Evolutionary conservation across 1,284 basidiomycete species (phyloP), one percentile per base, ranked within the genome.

Genomic region (Austroboletus niveus): DNA sequence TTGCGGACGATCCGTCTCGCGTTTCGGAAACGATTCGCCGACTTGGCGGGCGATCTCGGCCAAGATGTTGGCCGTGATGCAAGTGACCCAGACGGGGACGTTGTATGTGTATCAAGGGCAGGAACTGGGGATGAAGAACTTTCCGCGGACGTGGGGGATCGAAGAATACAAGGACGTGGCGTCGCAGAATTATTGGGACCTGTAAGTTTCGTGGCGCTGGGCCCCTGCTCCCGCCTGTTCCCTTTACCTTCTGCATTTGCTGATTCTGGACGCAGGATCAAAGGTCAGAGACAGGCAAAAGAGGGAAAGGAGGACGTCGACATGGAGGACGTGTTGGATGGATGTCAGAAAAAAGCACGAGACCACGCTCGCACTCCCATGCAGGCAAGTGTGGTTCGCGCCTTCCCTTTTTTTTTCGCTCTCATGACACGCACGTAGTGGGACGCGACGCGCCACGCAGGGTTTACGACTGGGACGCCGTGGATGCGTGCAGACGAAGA

Each of bases 401-500:
- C 20, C 36, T 29, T 31, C 34, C 8, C 7, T 6, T 54, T 34
- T 54, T 34, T 20, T 9, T 46, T 17, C 0, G 14, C 41, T 7
- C 6, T 41, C 40, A 4, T 38, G 2, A 20, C 9, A 43, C 38
- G 27, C 57, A 34, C 35, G 22, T 24, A 88, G 81, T 91, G 89
- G 88, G 74, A 82, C 51, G 59, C 70, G 4, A 70, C 71, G 1
- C 42, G 69, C 6, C 73, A 89, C 51, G 85, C 75, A 0, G 88
- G 89, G 1, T 91, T 90, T 67, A 81, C 81, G 4, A 74, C 75
- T 0, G 80, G 78, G 3, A 75, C 69, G 12, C 85, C 88, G 0
- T 92, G 87, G 89, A 91, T 91, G 86, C 74, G 84, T 12, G 80
- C 87, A 9, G 84, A 88, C 59, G 84, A 87, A 41, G 85, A 89